phyloP scores from a whole-genome alignment of 2,329 filamentous ascomycete genomes.

The Macrophomina tecta region DNA sequence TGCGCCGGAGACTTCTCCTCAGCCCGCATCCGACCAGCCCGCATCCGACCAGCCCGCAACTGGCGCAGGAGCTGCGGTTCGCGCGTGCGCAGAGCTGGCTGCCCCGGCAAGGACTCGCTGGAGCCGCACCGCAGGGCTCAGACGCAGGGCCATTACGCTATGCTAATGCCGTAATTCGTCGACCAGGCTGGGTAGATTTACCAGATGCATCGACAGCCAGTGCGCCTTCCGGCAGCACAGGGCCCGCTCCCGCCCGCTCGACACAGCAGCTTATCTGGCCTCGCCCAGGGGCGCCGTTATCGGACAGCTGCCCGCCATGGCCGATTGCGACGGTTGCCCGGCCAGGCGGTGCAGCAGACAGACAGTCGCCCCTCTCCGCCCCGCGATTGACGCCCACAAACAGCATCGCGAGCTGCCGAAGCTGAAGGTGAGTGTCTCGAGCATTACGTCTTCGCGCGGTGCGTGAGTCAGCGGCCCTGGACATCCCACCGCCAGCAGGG shows the following conservation, averaged over 20 bases:
- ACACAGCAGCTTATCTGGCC: constrained; percentile 14
- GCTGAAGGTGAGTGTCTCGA: background rate
- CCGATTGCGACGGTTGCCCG: background rate
- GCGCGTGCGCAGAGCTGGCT: background rate
- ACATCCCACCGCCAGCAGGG: constrained; percentile 19
- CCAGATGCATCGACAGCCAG: constrained; percentile 18
- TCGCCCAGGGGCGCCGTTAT: constrained; percentile 27
- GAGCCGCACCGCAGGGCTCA: background rate
- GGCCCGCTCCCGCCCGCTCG: constrained; percentile 5
- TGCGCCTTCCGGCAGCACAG: constrained; percentile 9
- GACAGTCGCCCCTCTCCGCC: background rate
- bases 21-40: background rate
- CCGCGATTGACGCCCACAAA: constrained; percentile 9
- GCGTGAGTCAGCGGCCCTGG: constrained; percentile 20
- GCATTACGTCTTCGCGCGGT: constrained; percentile 13
- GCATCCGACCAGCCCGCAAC: background rate
- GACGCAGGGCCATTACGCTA: constrained; percentile 22
- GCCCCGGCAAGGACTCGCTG: background rate
- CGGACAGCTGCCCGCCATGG: constrained; percentile 5
- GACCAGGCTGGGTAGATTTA: constrained; percentile 1
- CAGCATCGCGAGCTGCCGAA: background rate
- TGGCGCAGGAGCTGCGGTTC: background rate
- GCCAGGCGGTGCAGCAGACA: background rate
- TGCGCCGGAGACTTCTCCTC: background rate
- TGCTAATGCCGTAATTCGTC: constrained; percentile 17